Percentiles rank a stretch among this genome's conserved stretches.
Conservation (phyloP, 352 stramenopile genomes). For the Phytophthora meadii region DNA sequence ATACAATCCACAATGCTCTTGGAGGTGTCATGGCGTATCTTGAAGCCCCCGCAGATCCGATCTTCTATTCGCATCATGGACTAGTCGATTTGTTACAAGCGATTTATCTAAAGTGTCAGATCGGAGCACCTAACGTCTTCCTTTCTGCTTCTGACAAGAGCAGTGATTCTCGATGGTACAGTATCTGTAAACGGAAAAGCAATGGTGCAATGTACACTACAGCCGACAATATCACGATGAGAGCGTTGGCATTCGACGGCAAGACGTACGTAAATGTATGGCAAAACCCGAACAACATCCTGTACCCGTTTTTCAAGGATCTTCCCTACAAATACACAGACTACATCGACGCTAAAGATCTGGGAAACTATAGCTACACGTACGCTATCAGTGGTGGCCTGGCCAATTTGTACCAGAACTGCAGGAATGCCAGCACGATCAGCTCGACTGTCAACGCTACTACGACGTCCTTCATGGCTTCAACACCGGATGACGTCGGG, state of each 20-base stretch:
- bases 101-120: slow-evolving; percentile 68
- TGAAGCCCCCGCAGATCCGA: slow-evolving; percentile 52
- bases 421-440: slow-evolving; percentile 43
- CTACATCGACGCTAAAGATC: slow-evolving; percentile 59
- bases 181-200: slow-evolving; percentile 26
- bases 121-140: slow-evolving; percentile 32
- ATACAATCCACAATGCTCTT: slow-evolving; percentile 52
- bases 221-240: slow-evolving; percentile 42
- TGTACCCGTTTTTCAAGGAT: slow-evolving; percentile 76
- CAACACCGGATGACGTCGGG: slow-evolving; percentile 6
- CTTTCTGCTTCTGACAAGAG: slow-evolving; percentile 37
- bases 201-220: slow-evolving; percentile 16
- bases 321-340: slow-evolving; percentile 47
- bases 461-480: slow-evolving; percentile 3
- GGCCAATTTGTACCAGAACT: slow-evolving; percentile 61
- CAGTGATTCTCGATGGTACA: slow-evolving; percentile 45
- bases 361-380: slow-evolving; percentile 67
- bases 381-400: slow-evolving; percentile 57
- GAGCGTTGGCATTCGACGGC: slow-evolving; percentile 8
- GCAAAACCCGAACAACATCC: slow-evolving; percentile 41
- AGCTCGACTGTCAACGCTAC: slow-evolving; percentile 2
- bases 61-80: slow-evolving; percentile 66
- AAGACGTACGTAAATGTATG: slow-evolving; percentile 47
- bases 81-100: slow-evolving; percentile 52
- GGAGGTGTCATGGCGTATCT: slow-evolving; percentile 56